Evolutionary conservation across 1,284 basidiomycete species (phyloP).

Genomic region (Neolentinus lepideus): DNA sequence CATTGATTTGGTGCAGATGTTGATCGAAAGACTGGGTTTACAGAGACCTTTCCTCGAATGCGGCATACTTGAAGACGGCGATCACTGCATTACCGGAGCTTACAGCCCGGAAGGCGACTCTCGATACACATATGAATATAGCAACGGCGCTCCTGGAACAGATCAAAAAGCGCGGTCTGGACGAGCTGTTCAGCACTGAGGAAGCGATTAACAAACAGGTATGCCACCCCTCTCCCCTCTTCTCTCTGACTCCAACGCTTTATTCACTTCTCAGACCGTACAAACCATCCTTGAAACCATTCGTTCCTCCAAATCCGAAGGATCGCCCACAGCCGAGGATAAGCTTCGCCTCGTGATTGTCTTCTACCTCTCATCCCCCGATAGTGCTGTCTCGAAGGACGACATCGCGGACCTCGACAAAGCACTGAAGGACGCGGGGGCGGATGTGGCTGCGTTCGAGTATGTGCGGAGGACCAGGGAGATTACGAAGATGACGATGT

Average conservation of each 20-base stretch:
- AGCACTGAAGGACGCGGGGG: conserved; percentile 76
- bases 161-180: conserved; percentile 92
- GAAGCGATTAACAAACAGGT: conserved; percentile 86
- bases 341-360: conserved; percentile 92
- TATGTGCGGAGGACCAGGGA: conserved; percentile 92
- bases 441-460: conserved; percentile 80
- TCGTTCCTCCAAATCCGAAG: conserved; percentile 58
- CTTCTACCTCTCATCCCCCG: conserved; percentile 86
- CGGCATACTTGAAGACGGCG: conserved; percentile 92
- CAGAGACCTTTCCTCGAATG: conserved; percentile 92
- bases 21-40: conserved; percentile 4
- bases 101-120: conserved; percentile 91
- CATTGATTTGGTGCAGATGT: conserved; percentile 3
- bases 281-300: conserved; percentile 80
- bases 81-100: conserved; percentile 98
- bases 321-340: conserved; percentile 69
- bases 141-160: conserved; percentile 93
- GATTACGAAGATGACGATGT: conserved; percentile 84
- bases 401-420: conserved; percentile 86
- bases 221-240: conserved; percentile 5
- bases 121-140: conserved; percentile 99
- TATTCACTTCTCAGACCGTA: conserved; percentile 46
- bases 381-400: conserved; percentile 76
- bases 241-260: conserved; percentile 1
- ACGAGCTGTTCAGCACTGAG: conserved; percentile 95